Evolutionary conservation across 495 filamentous ascomycete genomes (phyloP).

Genomic region (Polyplosphaeria fusca): DNA sequence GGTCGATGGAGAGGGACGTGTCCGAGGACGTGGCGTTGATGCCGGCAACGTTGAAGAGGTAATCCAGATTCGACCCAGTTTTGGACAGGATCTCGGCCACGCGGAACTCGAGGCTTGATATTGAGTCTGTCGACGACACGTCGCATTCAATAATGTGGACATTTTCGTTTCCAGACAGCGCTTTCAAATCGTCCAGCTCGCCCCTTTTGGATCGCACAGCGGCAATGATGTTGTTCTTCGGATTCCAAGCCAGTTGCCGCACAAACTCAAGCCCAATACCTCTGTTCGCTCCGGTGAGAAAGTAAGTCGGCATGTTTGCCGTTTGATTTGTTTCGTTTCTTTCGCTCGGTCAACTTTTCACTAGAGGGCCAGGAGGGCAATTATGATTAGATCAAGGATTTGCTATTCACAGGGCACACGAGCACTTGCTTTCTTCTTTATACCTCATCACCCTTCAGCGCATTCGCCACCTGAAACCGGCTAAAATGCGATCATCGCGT

Average conservation of each 20-base stretch:
- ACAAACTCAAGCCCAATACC: slow-evolving; percentile 56
- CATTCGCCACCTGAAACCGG: slow-evolving; percentile 3
- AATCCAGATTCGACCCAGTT: slow-evolving; percentile 40
- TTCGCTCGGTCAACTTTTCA: background rate
- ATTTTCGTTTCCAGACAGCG: slow-evolving; percentile 11
- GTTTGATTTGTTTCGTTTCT: slow-evolving; percentile 2
- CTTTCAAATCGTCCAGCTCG: slow-evolving; percentile 39
- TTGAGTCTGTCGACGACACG: slow-evolving; percentile 32
- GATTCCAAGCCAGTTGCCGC: slow-evolving; percentile 47
- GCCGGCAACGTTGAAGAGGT: slow-evolving; percentile 46
- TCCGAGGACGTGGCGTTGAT: slow-evolving; percentile 41
- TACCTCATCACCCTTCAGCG: background rate
- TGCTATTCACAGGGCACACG: background rate
- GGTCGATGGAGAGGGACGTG: slow-evolving; percentile 40
- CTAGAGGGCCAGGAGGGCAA: background rate
- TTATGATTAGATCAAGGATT: background rate
- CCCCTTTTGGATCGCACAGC: slow-evolving; percentile 41
- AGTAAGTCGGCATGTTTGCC: slow-evolving; percentile 50
- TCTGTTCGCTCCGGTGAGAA: slow-evolving; percentile 56
- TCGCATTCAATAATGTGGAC: slow-evolving; percentile 50
- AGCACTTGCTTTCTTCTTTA: background rate
- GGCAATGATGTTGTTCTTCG: slow-evolving; percentile 52
- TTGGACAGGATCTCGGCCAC: slow-evolving; percentile 37
- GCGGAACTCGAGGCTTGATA: slow-evolving; percentile 37
- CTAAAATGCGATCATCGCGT: background rate